These are phyloP conservation scores for Cryptococcus hybrid DNA, from an alignment of 1,284 basidiomycete species.

Conservation along the genomic window DNA sequence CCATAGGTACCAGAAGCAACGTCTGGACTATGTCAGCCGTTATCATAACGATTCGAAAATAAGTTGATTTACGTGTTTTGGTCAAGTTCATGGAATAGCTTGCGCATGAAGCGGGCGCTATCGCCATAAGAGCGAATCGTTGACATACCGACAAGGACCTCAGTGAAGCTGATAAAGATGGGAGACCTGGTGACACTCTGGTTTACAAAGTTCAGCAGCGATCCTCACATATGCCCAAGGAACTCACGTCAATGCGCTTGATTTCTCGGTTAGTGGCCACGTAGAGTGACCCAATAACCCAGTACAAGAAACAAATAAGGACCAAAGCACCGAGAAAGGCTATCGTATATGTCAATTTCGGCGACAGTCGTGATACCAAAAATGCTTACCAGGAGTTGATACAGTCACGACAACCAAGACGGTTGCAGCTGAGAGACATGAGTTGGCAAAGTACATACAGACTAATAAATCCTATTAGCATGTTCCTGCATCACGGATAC, in stretches of 20 bases:
- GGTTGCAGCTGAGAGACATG: slow-evolving; percentile 35
- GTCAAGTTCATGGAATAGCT: slow-evolving; percentile 52
- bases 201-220: not conserved
- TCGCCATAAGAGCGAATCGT: slow-evolving; percentile 57
- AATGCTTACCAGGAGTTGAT: slow-evolving; percentile 36
- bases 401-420: slow-evolving; percentile 45
- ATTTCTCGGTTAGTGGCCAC: slow-evolving; percentile 54
- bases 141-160: slow-evolving; percentile 51
- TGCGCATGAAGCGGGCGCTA: slow-evolving; percentile 51
- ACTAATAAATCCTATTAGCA: slow-evolving; percentile 13
- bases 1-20: slow-evolving; percentile 50
- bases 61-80: slow-evolving; percentile 45
- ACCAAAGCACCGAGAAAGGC: slow-evolving; percentile 49
- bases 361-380: not conserved
- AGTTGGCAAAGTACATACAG: slow-evolving; percentile 46
- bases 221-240: not conserved
- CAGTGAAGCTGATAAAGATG: slow-evolving; percentile 57
- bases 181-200: slow-evolving; percentile 55
- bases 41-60: not conserved
- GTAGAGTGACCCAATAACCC: slow-evolving; percentile 51
- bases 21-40: slow-evolving; percentile 10
- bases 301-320: slow-evolving; percentile 51
- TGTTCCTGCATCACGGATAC: not conserved
- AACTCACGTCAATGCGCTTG: slow-evolving; percentile 55
- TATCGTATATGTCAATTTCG: not conserved